Evolutionary conservation across 2,329 filamentous ascomycete species (phyloP), one percentile per base, ranked within the genome.

Genomic region (Colletotrichum camelliae): DNA sequence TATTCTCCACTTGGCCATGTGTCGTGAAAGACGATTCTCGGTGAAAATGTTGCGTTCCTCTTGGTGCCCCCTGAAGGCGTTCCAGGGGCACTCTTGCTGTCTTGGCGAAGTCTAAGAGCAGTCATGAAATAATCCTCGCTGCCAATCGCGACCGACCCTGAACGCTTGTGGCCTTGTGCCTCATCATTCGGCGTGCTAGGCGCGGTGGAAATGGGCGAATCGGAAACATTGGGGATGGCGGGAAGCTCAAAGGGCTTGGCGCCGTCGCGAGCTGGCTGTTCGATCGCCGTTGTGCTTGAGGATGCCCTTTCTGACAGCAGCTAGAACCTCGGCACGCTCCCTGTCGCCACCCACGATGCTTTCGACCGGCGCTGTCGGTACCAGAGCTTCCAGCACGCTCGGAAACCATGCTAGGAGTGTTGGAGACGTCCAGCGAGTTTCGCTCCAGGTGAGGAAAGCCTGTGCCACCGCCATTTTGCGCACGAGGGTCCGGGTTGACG

Each of bases 1-100:
- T 99, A 99, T 84, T 99, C 97, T 80, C 94, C 94, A 82, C 94
- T 95, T 4, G 96, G 96, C 96, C 96, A 99, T 9, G 96, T 98
- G 82, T 99, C 97, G 83, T 98, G 93, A 83, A 98, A 98, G 77
- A 98, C 93, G 67, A 98, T 95, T 55, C 96, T 93, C 62, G 96
- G 96, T 81, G 96, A 98, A 85, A 98, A 99, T 0, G 92, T 94
- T 2, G 92, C 91, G 79, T 88, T 91, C 35, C 92, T 90, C 84
- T 92, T 93, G 65, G 86, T 82, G n/a, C 86, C 85, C 24, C 92
- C 92, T 66, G 94, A 91, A 1, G 96, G 95, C 5, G 96, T 97
- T 74, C 90, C 91, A 18, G 95, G 95, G 21, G 94, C 91, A 83
- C 95, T 97, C 86, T 95, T 95, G 13, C 93, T 93, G 80, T 96